phyloP scores from a whole-genome alignment of 2,329 filamentous ascomycete species.

The Geosmithia putterillii region DNA sequence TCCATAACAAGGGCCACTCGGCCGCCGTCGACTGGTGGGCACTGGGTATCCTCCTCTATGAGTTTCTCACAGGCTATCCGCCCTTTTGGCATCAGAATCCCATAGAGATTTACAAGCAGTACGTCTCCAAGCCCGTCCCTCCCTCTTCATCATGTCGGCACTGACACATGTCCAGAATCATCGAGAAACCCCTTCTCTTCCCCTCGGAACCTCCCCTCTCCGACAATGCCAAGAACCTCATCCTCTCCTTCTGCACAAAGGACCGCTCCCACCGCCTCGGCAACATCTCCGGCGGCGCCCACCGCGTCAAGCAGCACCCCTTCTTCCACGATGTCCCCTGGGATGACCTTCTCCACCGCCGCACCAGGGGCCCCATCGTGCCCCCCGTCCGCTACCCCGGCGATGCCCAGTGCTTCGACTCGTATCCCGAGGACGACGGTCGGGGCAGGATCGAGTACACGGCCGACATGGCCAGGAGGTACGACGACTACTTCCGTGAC shows the following conservation, averaged over 20 bases:
- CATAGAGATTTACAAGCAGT: conserved; percentile 78
- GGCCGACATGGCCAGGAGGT: conserved; percentile 53
- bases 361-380: conserved; percentile 57
- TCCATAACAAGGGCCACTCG: conserved; percentile 67
- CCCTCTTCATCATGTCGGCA: not conserved
- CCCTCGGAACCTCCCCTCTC: conserved; percentile 56
- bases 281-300: conserved; percentile 64
- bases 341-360: conserved; percentile 56
- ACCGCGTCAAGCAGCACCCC: conserved; percentile 59
- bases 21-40: conserved; percentile 83
- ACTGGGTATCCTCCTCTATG: conserved; percentile 71
- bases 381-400: conserved; percentile 62
- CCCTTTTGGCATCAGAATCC: conserved; percentile 82
- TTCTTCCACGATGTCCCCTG: conserved; percentile 67
- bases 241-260: conserved; percentile 64
- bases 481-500: conserved; percentile 59
- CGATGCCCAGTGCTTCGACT: conserved; percentile 71
- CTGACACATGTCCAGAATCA: conserved; percentile 41
- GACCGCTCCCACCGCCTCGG: conserved; percentile 68
- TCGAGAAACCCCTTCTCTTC: conserved; percentile 66
- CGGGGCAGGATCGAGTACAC: conserved; percentile 55
- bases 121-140: conserved; percentile 13
- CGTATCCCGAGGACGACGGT: conserved; percentile 66
- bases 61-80: conserved; percentile 74
- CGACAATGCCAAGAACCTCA: conserved; percentile 59